Evolutionary conservation across 1,284 basidiomycete species (phyloP).

Genomic region (Xanthoconium separans): DNA sequence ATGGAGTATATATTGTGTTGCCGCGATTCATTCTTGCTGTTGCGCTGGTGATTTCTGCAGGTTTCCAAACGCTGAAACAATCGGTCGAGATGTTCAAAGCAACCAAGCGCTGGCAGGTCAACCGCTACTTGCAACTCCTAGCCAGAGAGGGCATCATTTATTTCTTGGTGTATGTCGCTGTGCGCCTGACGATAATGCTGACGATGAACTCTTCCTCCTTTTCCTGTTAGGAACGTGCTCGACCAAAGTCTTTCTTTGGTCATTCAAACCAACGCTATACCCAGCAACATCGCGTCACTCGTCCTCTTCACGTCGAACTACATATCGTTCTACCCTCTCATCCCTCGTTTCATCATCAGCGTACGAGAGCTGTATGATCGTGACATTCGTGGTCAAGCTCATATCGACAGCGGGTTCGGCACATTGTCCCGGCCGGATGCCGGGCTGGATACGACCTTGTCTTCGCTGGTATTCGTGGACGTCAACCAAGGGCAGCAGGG

Average conservation of each 20-base stretch:
- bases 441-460: background rate
- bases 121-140: background rate
- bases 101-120: background rate
- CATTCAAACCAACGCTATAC: background rate
- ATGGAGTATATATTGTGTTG: background rate
- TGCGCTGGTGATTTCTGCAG: background rate
- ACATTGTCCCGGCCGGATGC: background rate
- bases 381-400: background rate
- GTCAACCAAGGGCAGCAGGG: no score
- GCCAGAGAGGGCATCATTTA: constrained; percentile 1
- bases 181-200: background rate
- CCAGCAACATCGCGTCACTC: background rate
- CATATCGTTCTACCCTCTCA: background rate
- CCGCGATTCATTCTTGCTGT: background rate
- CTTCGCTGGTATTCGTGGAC: background rate
- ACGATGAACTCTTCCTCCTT: background rate
- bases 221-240: constrained; percentile 36
- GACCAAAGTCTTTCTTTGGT: background rate
- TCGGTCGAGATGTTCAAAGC: background rate
- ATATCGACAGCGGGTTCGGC: background rate
- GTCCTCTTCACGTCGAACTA: background rate
- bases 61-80: background rate
- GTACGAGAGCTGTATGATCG: background rate
- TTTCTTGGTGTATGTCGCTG: background rate
- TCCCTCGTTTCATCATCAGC: constrained; percentile 3